Evolutionary conservation across 805 yeast species (phyloP), one percentile per base, ranked within the genome.

Genomic region (Nakazawaea siamensis): DNA sequence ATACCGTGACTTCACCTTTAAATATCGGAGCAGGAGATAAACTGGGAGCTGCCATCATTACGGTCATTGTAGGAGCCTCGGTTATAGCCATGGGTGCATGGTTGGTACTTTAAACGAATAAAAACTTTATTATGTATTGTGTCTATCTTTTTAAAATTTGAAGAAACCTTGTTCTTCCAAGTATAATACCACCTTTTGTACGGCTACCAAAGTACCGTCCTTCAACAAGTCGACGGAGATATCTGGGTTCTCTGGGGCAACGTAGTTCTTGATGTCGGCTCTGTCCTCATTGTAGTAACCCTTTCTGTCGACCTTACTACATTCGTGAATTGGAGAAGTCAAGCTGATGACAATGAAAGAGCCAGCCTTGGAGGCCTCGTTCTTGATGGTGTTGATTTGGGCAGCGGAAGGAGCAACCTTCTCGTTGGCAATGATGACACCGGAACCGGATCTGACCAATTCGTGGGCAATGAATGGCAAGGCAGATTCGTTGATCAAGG

Each of bases 41-140:
- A 47, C 95, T 86, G 2, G 97, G 97, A 33, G 96, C 97, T 1
- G 94, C 94, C 31, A 63, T 88, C 16, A 55, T 85, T 28, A 90
- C 98, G 0, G 94, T 35, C 21, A 24, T 35, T 18, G 26, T 35
- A 1, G 54, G 85, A 43, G 72, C 73, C 2, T 52, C 66, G 3
- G 47, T 86, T 17, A 52, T 77, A 15, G 85, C 78, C 24, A 76
- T 87, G 17, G 69, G 82, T 21, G 63, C 76, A 23, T 87, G 97
- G 96, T 80, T 90, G 88, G 51, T 76, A 33, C 52, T 73, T 35
- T 74, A 55, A 45, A 24, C 6, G 19, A 12, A 18, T 5, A 18
- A 24, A 20, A 8, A 10, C 25, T 13, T 25, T n/a, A 21, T 5
- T 17, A 18, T 8, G 12, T 25, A 21, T 25, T 16, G n/a, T 30